phyloP scores from a whole-genome alignment of 805 yeast genomes.

The Zygoascus tannicola region DNA sequence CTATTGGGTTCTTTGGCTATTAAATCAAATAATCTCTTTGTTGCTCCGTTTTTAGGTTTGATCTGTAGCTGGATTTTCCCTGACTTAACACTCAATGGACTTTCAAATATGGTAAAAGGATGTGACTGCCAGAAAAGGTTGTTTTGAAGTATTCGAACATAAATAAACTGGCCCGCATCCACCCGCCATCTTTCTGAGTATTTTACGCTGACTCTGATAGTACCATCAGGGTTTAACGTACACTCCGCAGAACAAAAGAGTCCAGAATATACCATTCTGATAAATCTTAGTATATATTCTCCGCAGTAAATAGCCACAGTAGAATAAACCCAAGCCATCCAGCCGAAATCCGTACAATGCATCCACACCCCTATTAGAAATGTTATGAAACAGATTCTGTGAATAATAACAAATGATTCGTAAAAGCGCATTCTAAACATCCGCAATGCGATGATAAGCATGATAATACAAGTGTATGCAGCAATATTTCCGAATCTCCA shows the following conservation, averaged over 20 bases:
- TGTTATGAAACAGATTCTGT: constrained; percentile 26
- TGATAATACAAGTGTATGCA: constrained; percentile 32
- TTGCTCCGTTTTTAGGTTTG: constrained; percentile 14
- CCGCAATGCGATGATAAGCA: constrained; percentile 39
- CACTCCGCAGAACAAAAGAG: constrained; percentile 2
- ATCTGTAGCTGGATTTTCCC: constrained; percentile 10
- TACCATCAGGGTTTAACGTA: constrained; percentile 11
- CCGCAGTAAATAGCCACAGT: constrained; percentile 10
- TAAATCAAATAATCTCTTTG: constrained; percentile 8
- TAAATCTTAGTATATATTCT: constrained; percentile 9
- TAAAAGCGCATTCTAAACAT: constrained; percentile 44
- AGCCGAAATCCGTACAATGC: constrained; percentile 45
- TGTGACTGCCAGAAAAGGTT: constrained; percentile 57
- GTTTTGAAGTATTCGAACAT: constrained; percentile 35
- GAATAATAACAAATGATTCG: constrained; percentile 48
- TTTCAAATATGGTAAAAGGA: constrained; percentile 44
- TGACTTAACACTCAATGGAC: constrained; percentile 6
- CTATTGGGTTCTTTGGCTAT: not conserved
- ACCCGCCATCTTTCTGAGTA: constrained; percentile 37
- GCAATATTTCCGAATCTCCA: constrained; percentile 38
- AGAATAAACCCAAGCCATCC: constrained; percentile 42
- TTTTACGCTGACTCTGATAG: constrained; percentile 15
- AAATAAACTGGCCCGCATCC: constrained; percentile 46
- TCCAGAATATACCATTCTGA: constrained; percentile 7
- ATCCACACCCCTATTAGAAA: constrained; percentile 48